A percentile compares a stretch with the other conserved stretches of the same genome.
phyloP scores from a whole-genome alignment of 208 protist species.

The Giardia muris region DNA sequence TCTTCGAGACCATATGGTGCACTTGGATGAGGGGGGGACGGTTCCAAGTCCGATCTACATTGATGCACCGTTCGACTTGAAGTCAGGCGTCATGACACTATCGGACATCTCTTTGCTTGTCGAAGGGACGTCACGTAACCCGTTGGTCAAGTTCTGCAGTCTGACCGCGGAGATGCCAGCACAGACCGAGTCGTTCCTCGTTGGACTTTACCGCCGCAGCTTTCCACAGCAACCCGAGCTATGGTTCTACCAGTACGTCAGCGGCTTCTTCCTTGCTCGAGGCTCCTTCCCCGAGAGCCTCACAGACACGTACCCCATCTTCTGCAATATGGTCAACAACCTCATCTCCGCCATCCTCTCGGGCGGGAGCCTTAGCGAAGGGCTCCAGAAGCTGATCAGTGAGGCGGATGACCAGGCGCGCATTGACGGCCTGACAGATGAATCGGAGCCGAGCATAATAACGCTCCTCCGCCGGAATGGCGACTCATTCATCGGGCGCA shows the following conservation, averaged over 20 bases:
- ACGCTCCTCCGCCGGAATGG: not conserved
- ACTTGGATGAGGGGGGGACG: not conserved
- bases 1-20: conserved; percentile 1
- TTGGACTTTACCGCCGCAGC: not conserved
- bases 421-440: not conserved
- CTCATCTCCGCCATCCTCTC: not conserved
- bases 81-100: not conserved
- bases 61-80: not conserved
- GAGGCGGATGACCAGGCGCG: not conserved
- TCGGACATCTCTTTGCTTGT: conserved; percentile 2
- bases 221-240: not conserved
- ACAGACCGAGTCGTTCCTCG: not conserved
- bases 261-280: not conserved
- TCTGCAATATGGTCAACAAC: not conserved
- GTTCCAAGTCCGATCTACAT: not conserved
- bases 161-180: not conserved
- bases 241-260: not conserved
- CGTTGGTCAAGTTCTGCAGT: not conserved
- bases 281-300: not conserved
- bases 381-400: not conserved
- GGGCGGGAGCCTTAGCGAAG: not conserved
- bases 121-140: not conserved
- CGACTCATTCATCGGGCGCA: not conserved
- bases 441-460: not conserved
- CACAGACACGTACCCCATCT: not conserved